Evolutionary conservation across 2,329 filamentous ascomycete species (phyloP).

Genomic region (Lecanicillium sp.): DNA sequence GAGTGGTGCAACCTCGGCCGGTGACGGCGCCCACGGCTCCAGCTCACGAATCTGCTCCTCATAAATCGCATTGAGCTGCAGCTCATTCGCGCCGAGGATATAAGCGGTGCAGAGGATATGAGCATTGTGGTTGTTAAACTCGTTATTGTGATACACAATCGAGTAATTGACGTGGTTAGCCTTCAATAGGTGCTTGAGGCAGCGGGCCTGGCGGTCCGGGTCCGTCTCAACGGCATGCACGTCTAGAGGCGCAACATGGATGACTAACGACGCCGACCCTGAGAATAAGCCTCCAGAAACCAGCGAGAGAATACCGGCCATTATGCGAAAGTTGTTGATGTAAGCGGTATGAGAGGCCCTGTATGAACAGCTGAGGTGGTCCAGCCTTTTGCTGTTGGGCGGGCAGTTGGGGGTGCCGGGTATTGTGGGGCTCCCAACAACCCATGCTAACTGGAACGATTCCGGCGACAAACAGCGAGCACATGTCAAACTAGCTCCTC

Average conservation of each 20-base stretch:
- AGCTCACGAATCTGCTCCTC: conserved; percentile 64
- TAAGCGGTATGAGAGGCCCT: not conserved
- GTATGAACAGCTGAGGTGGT: no score
- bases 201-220: conserved; percentile 69
- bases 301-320: conserved; percentile 27
- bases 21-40: conserved; percentile 76
- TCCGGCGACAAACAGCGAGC: no score
- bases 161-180: conserved; percentile 88
- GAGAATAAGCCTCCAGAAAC: conserved; percentile 12
- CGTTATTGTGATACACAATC: conserved; percentile 66
- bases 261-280: conserved; percentile 5
- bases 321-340: conserved; percentile 9
- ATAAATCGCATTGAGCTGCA: conserved; percentile 73
- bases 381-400: no score
- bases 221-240: conserved; percentile 73
- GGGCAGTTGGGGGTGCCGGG: not conserved
- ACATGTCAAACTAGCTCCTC: no score
- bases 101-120: conserved; percentile 82
- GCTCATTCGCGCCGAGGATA: conserved; percentile 65
- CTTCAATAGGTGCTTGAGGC: conserved; percentile 82
- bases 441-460: no score
- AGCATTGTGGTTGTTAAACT: conserved; percentile 75
- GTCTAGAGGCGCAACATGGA: conserved; percentile 43
- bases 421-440: not conserved
- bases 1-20: conserved; percentile 69